Evolutionary conservation across 1,284 basidiomycete genomes (phyloP), one percentile per base, ranked within the genome.

Genomic region (Rhodotorula sp.): DNA sequence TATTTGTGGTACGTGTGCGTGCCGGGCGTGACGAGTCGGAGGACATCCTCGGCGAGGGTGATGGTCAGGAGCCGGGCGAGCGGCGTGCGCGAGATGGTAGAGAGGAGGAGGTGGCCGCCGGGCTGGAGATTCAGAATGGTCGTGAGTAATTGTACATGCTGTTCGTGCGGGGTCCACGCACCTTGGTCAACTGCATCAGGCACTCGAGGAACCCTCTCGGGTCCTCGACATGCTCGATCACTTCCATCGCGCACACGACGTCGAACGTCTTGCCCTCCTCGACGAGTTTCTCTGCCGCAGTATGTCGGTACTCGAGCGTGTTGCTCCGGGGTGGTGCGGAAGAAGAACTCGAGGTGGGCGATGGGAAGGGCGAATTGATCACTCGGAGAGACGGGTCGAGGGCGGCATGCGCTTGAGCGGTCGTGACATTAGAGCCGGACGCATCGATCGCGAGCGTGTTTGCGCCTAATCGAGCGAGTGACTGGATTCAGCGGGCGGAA

Each of bases 191-290:
- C 71, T 90, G 85, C 0, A 91, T 90, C 75, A 93, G 90, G 61
- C 89, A 89, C 59, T 87, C 84, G 64, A 97, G 85, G 81, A 99
- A 99, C 12, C 86, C 86, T 18, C 87, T 85, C 0, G 97, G 96
- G 77, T 94, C 89, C 79, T 97, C 91, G 70, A 99, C 97, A 80
- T 99, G 97, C 83, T 99, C 97, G 58, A 99, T 80, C 23, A 99
- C 95, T 81, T 99, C 97, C 93, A 99, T 94, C 16, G 93, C 91
- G 80, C 93, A 97, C 21, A 99, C 94, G 12, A 96, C 85, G 81
- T 99, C 96, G 80, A 90, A 99, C 58, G 85, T 86, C 46, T 86
- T 79, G 29, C 83, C 82, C 31, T 85, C 79, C 18, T 89, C 80
- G 5, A 93, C 80, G 8, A 87, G 85, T 0, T 86, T 85, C 80